Percentiles rank a stretch among this genome's conserved stretches.
phyloP scores from a whole-genome alignment of 306 rosid species.

The Geum urbanum region DNA sequence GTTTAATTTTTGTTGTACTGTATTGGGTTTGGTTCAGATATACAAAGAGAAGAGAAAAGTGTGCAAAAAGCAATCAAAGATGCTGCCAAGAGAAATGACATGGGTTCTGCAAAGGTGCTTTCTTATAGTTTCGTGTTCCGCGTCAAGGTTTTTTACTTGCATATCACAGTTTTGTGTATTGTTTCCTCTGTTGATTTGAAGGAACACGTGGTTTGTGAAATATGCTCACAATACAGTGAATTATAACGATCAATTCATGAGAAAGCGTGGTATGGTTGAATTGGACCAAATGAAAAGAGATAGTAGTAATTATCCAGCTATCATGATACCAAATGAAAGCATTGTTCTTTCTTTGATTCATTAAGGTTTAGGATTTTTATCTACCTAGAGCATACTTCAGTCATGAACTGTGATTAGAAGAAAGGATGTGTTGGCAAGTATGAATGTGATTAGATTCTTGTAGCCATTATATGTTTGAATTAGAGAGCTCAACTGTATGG shows the following conservation, averaged over 20 bases:
- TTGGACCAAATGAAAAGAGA: background rate
- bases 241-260: background rate
- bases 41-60: slow-evolving; percentile 80
- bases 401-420: background rate
- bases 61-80: slow-evolving; percentile 89
- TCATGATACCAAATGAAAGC: background rate
- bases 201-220: background rate
- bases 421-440: background rate
- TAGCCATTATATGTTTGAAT: background rate
- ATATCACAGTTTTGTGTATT: background rate
- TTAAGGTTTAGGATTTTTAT: background rate
- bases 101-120: slow-evolving; percentile 90
- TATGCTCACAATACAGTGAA: background rate
- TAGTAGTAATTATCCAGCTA: background rate
- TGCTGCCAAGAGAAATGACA: slow-evolving; percentile 93
- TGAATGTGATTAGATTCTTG: background rate
- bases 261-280: background rate
- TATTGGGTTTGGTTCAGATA: slow-evolving; percentile 42
- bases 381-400: background rate
- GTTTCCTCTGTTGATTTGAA: background rate
- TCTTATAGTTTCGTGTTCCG: background rate
- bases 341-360: background rate
- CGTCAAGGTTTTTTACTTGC: background rate
- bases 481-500: background rate
- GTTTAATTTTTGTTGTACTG: background rate